Evolutionary conservation across 2,329 filamentous ascomycete species (phyloP), one percentile per base, ranked within the genome.

Genomic region (Microcera coccophila): DNA sequence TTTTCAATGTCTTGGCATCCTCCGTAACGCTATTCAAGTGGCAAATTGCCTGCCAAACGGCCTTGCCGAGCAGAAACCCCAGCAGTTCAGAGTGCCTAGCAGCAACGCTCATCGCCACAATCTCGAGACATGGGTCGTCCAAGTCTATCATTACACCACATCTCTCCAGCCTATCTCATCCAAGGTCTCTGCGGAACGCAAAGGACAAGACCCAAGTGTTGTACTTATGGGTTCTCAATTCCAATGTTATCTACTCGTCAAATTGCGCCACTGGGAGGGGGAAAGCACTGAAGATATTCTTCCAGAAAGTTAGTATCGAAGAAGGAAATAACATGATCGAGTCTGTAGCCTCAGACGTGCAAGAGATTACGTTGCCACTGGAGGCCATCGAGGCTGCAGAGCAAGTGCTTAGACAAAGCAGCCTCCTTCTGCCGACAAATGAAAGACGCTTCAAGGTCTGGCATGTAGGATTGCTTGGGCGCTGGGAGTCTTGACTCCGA

Each of bases 371-470:
- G 21, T 62, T 87, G 22, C 79, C 82, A 0, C 49, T 47, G 2
- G 64, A 69, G 4, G 70, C 78, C 4, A 76, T 83, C 20, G 44
- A 59, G 4, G 65, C 66, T 21, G 61, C 83, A 5, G 52, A 62
- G 2, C 48, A 55, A 5, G 64, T 61, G 9, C 63, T 89, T 19
- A 58, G 66, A 10, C 57, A 56, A 7, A 81, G 75, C 50, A 77
- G 72, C 26, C 32, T 48, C 3, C 57, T 80, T 14, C 59, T 88
- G 8, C 84, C 84, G 2, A 58, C 52, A 1, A 67, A 67, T 8
- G 78, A 83, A 45, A 71, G 79, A 42, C 65, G 54, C 20, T 85
- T 86, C 51, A 72, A 78, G 57, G 76, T 74, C n/a, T 89, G 84
- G 84, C 73, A 74, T 19, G 80, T 88, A 4, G 82, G 81, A 2